Conservation (phyloP, 2,329 filamentous ascomycete species). For the Escovopsis sp. region DNA sequence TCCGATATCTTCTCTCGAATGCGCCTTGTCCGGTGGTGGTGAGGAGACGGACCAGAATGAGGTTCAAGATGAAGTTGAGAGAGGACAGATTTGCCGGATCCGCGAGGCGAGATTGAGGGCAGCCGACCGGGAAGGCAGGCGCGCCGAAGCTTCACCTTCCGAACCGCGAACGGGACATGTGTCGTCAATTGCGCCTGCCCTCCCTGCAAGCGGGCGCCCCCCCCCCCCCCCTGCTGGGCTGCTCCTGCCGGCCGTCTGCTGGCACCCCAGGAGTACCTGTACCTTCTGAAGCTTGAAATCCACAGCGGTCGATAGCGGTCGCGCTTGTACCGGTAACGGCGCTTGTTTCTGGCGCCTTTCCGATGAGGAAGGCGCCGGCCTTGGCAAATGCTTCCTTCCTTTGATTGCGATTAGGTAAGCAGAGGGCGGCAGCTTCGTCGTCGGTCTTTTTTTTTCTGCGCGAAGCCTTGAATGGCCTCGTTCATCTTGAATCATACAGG, state of each 20-base stretch:
- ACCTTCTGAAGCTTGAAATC: background rate
- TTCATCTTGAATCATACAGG: no score
- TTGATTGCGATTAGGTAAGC: no score
- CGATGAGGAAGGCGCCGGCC: no score
- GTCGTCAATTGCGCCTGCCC: slow-evolving; percentile 8
- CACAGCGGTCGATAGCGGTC: background rate
- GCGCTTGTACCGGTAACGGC: no score
- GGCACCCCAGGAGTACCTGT: background rate
- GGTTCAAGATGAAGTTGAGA: background rate
- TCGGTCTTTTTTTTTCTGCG: no score
- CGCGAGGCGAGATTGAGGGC: background rate
- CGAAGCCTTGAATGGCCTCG: no score
- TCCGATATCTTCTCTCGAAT: no score
- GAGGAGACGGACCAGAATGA: no score
- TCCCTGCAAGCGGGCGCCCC: slow-evolving; percentile 1
- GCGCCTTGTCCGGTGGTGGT: background rate
- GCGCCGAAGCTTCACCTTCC: background rate
- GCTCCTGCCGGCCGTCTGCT: background rate
- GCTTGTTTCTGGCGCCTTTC: no score
- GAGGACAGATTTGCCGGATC: background rate
- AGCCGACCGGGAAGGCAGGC: background rate
- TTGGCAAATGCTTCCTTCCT: no score
- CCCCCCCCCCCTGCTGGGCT: no score
- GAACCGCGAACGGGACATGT: slow-evolving; percentile 15
- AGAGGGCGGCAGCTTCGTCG: no score